These are phyloP conservation scores for Torrubiella hemipterigena DNA, from an alignment of 2,329 filamentous ascomycete species.

Conservation along the genomic window DNA sequence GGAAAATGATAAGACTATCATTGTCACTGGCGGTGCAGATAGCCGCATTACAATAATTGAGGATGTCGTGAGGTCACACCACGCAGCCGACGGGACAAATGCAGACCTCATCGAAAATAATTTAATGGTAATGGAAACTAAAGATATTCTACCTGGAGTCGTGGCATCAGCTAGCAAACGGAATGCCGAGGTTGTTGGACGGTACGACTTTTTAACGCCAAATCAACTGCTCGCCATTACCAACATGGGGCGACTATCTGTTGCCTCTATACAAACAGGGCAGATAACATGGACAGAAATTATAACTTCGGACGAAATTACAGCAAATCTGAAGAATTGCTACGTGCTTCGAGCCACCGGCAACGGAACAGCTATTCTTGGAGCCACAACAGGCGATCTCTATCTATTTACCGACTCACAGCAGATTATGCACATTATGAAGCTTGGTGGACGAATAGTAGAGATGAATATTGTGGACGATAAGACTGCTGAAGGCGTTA, in stretches of 20 bases:
- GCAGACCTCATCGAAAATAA: too few species aligned
- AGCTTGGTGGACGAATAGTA: constrained; percentile 34
- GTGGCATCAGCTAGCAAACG: constrained; percentile 4
- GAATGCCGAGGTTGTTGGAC: constrained; percentile 35
- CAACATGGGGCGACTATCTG: constrained; percentile 46
- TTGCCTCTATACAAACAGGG: constrained; percentile 23
- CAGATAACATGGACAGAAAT: constrained; percentile 31
- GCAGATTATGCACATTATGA: constrained; percentile 21
- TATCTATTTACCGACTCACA: constrained; percentile 27
- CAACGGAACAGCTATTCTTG: constrained; percentile 30
- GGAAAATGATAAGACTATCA: constrained; percentile 19
- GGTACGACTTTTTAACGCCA: constrained; percentile 50
- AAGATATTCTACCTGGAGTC: constrained; percentile 16
- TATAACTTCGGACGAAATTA: constrained; percentile 17
- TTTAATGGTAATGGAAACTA: constrained; percentile 16
- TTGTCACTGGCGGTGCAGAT: constrained; percentile 79
- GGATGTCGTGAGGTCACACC: too few species aligned
- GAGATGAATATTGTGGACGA: constrained; percentile 32
- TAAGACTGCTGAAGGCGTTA: constrained; percentile 6
- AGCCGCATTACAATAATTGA: constrained; percentile 47
- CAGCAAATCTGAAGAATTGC: constrained; percentile 29
- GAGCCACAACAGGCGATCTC: constrained; percentile 34
- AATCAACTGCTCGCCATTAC: constrained; percentile 43
- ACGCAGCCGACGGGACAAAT: too few species aligned
- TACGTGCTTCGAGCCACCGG: constrained; percentile 31